Conservation (phyloP, 306 rosid genomes). For the Cucumis hystrix region DNA sequence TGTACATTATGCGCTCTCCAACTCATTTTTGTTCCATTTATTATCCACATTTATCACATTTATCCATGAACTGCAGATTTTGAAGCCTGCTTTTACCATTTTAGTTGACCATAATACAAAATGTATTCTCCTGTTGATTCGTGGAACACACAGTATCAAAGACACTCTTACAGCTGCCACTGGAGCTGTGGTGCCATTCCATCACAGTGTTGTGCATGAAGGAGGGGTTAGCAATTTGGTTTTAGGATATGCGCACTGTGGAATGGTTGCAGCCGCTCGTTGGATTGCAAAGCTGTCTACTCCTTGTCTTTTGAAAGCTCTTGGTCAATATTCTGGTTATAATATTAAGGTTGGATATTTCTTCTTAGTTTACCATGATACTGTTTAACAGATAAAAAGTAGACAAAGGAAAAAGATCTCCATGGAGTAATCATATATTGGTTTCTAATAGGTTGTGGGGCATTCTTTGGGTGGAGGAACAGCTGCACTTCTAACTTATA, state of each 20-base stretch:
- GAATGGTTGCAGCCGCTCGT: conserved; percentile 96
- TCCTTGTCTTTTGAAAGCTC: conserved; percentile 68
- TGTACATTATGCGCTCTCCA: not conserved
- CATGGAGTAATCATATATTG: not conserved
- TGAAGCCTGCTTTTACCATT: conserved; percentile 94
- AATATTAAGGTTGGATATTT: conserved; percentile 45
- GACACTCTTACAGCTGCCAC: conserved; percentile 90
- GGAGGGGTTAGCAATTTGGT: conserved; percentile 85
- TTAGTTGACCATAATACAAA: conserved; percentile 44
- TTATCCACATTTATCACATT: not conserved
- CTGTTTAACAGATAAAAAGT: not conserved
- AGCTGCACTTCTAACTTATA: conserved; percentile 82
- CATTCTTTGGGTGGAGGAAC: conserved; percentile 99
- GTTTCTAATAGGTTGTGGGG: conserved; percentile 58
- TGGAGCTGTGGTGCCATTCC: conserved; percentile 88
- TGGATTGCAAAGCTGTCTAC: conserved; percentile 85
- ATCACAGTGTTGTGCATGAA: conserved; percentile 67
- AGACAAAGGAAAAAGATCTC: not conserved
- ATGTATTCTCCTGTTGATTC: conserved; percentile 65
- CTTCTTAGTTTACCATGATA: not conserved
- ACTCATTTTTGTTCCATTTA: not conserved
- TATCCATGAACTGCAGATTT: conserved; percentile 42
- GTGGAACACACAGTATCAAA: conserved; percentile 94
- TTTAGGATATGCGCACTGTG: conserved; percentile 92
- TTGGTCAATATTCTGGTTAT: conserved; percentile 44